Evolutionary conservation across 2,329 filamentous ascomycete species (phyloP), one percentile per base, ranked within the genome.

Genomic region (Calonectria hawksworthii): DNA sequence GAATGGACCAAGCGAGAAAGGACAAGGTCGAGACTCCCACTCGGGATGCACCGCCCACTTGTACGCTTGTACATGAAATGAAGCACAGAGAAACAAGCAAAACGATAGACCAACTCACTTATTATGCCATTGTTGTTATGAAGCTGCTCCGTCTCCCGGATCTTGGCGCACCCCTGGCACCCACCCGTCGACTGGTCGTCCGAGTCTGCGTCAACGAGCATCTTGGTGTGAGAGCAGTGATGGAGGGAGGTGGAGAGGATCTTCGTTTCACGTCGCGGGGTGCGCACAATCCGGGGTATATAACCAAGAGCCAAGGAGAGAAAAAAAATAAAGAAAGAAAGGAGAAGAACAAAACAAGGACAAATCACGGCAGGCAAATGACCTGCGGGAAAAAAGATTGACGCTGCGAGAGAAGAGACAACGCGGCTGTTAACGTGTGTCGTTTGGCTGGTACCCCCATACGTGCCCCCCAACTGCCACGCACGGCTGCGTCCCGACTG

Each of bases 131-230:
- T 65, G 32, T 74, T 74, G 2, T 68, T 54, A 11, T 74, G 47
- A 2, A 65, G 54, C 54, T 75, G 77, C 52, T 81, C 80, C 30
- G 61, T 76, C 61, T 80, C 72, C 41, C 61, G 54, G 44, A 81
- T 81, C 74, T 81, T 77, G 30, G 75, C 80, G 63, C 80, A 81
- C 51, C 80, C 80, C 32, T n/a, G 59, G 68, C 80, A 81, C 23
- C 41, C 64, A 21, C 28, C 47, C 18, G 28, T 23, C 10, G 65
- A 26, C 61, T 44, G 68, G 21, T 64, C 28, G 54, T 56, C 64
- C 50, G 59, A 28, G 68, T 56, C 64, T 32, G 51, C 21, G 50
- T 64, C 56, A 34, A 50, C 66, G 13, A 73, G 28, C 38, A 70
- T 73, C n/a, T 34, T 23, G 34, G 51, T n/a, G 68, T 13, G 69